Conservation (phyloP, 1,284 basidiomycete genomes). For the Golubevia pallescens region DNA sequence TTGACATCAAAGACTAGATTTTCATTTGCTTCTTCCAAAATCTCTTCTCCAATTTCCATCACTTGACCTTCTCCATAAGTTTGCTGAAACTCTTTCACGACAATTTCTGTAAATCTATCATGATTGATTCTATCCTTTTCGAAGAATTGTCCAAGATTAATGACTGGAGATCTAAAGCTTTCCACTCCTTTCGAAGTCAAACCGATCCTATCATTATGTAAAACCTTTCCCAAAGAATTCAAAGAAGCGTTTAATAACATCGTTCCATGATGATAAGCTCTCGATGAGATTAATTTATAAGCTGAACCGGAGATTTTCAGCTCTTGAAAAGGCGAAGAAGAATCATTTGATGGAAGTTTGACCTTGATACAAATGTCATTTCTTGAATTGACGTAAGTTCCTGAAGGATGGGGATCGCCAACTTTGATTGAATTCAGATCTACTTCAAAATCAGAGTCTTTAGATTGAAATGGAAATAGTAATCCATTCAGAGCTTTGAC, state of each 20-base stretch:
- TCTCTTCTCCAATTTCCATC: neutral
- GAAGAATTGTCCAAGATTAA: neutral
- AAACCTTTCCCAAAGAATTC: too few relatives aligned
- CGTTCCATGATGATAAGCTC: constrained; percentile 98
- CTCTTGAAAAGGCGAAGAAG: constrained; percentile 15
- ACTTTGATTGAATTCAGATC: too few relatives aligned
- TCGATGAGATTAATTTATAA: constrained; percentile 88
- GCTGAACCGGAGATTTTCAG: constrained; percentile 91
- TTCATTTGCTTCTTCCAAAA: neutral
- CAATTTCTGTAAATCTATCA: neutral
- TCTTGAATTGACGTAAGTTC: constrained; percentile 76
- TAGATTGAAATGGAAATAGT: constrained; percentile 73
- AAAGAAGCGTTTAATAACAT: constrained; percentile 83
- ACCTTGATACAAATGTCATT: constrained; percentile 72
- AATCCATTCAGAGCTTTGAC: constrained; percentile 76
- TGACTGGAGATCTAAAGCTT: neutral
- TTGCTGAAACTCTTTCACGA: neutral
- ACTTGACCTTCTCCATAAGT: neutral
- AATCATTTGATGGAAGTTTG: neutral
- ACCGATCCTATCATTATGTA: too few relatives aligned
- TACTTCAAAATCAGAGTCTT: too few relatives aligned
- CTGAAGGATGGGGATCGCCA: constrained; percentile 1
- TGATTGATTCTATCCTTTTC: neutral
- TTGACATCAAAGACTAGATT: too few relatives aligned
- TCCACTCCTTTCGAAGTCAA: neutral